Evolutionary conservation across 306 rosid genomes (phyloP), one percentile per base, ranked within the genome.

Genomic region (Mucuna pruriens): DNA sequence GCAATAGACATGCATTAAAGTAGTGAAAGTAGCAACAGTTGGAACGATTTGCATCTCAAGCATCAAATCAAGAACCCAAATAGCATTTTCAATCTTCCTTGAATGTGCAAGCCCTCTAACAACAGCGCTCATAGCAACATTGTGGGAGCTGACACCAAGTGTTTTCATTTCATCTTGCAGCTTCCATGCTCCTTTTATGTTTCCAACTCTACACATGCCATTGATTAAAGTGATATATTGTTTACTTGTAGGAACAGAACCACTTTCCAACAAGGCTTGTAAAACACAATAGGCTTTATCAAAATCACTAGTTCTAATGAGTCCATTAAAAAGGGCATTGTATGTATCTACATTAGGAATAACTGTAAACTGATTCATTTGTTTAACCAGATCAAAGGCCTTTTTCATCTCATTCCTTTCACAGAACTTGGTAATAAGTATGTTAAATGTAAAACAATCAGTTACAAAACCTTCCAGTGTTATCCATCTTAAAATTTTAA

Each of bases 191-290:
- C 89, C 92, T 66, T 78, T 80, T 29, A 92, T 44, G 70, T 91
- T 88, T 75, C 95, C 93, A 80, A 84, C 91, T 88, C 97, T 90
- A 71, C 92, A 89, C 93, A 89, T 84, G 57, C 90, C 91, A 73
- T 86, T 92, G 72, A 92, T 82, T 83, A 92, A 66, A 45, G 92
- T 89, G 84, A 70, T 80, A 81, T 82, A 90, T 73, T 86, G 94
- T 65, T 77, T 85, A 87, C 80, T 65, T 23, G 89, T 84, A 52
- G 95, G 97, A 78, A 82, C 58, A 46, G 54, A 90, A 78, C 97
- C 91, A 57, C 63, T 89, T 71, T 83, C 89, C 85, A 87, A 67
- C 91, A 92, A 62, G 79, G 83, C 87, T 63, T 80, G 89, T 78
- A 92, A 81, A 84, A 90, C 25, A 38, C 6, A 26, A 76, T 78